Evolutionary conservation across 2,329 filamentous ascomycete genomes (phyloP), one percentile per base, ranked within the genome.

Genomic region (Pyricularia sp.): DNA sequence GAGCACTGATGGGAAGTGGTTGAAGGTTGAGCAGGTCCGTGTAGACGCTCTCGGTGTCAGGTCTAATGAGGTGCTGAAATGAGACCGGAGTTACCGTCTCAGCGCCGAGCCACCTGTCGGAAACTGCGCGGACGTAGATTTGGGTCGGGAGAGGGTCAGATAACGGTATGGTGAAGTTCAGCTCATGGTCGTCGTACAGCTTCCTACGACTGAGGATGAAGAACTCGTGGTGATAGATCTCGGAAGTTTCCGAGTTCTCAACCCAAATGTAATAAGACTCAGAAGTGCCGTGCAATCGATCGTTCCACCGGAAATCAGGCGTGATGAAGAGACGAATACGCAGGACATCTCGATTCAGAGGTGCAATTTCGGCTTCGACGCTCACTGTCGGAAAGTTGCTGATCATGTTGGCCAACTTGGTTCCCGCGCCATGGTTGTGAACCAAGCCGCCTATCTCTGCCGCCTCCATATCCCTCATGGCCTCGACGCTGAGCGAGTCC

Each of bases 181-280:
- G 84, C 76, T 99, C 94, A 70, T 99, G 94, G n/a, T 94, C 90
- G 73, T 97, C 93, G 69, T 96, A 86, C 2, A 99, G 81, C 80
- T 96, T 97, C 75, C 86, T 90, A 68, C 92, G 84, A 67, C 87
- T 96, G 6, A 99, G 82, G 65, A 99, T 94, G 77, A 99, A 97
- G 76, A 89, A 97, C 74, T 99, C 94, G 69, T 97, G 91, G 71
- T 99, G 94, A 71, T 96, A 97, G 55, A 99, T 97, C 75, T 97
- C 93, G 0, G 91, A 93, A 0, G 93, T 97, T 71, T 97, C 94
- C 0, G 93, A 97, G 73, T 97, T 96, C 75, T 99, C 94, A 3
- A 99, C 93, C 96, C 94, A 99, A 66, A 99, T 89, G 84, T 96
- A 99, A 77, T 96, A 99, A 4, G 93, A 93, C 72, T 99, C 94